Conservation (phyloP, 768 basidiomycete species). For the Rhodosporidiobolus odoratus region DNA sequence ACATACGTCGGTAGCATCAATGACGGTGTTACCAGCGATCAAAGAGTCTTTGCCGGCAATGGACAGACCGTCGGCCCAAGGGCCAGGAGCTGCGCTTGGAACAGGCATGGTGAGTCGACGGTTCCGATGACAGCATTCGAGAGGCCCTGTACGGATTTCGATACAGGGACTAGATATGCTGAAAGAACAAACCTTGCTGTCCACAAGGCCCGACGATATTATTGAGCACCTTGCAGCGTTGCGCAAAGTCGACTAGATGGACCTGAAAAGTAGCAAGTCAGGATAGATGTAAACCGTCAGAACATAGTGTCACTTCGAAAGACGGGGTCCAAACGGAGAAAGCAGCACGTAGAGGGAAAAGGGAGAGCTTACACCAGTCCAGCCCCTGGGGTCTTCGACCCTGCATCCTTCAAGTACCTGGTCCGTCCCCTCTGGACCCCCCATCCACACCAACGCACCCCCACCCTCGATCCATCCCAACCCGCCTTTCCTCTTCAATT, state of each 20-base stretch:
- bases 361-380: conserved; percentile 30
- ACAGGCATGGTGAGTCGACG: neutral
- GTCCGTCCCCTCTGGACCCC: conserved; percentile 41
- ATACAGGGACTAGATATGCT: neutral
- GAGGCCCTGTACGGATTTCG: too few relatives aligned
- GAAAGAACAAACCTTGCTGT: conserved; percentile 19
- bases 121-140: neutral
- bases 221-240: conserved; percentile 30
- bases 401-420: conserved; percentile 38
- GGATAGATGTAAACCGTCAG: too few relatives aligned
- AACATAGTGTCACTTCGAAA: too few relatives aligned
- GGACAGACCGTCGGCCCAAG: conserved; percentile 49
- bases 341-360: neutral
- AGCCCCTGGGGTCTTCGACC: conserved; percentile 42
- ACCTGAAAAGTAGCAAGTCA: neutral
- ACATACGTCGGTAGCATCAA: conserved; percentile 49
- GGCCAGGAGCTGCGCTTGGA: conserved; percentile 45
- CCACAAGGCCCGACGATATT: conserved; percentile 40
- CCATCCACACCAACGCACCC: conserved; percentile 43
- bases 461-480: conserved; percentile 45
- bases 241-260: conserved; percentile 37
- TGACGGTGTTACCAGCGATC: conserved; percentile 46
- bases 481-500: conserved; percentile 30
- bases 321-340: too few relatives aligned
- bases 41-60: conserved; percentile 48